Evolutionary conservation across 768 basidiomycete genomes (phyloP), one percentile per base, ranked within the genome.

Genomic region (Sutorius australiensis): DNA sequence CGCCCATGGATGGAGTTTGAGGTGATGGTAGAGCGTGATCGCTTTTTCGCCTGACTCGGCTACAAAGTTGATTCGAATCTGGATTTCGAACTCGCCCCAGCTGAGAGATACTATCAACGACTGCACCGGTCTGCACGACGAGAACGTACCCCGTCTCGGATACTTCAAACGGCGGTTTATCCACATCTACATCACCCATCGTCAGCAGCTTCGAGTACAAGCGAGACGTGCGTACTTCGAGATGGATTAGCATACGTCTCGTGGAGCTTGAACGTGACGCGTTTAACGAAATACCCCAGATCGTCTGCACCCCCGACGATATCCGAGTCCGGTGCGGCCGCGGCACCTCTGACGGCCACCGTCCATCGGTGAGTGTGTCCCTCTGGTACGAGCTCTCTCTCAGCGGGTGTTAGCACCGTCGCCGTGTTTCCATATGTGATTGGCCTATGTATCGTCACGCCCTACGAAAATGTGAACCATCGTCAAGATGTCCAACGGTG

Each of bases 21-120:
- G 86, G 64, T 95, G 90, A 71, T 99, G 97, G 57, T 90, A 88
- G 51, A 97, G 74, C 4, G 80, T 80, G 58, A 98, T 75, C 16
- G 92, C 81, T 66, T 98, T 98, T 69, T 98, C 97, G 45, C 84
- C 87, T 5, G 93, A 84, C 71, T 99, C 97, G 48, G 80, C 70
- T 31, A 93, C 77, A 72, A 98, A 98, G 45, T 86, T 87, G 49
- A 99, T 86, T 47, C 89, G 83, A 57, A 99, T 95, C 63, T 87
- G 83, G 57, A 98, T 88, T 64, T 97, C 93, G 72, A 99, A 99
- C 75, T 99, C 97, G 60, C 97, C 97, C 97, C 97, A 99, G 44
- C 89, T 92, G 44, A 21, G 3, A 5, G 19, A 6, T 13, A 36
- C 21, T 5, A 10, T 17, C 28, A 37, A 28, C 13, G 7, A 31